Base-by-base conservation (phyloP, 805 yeast species). In the Wickerhamomyces bisporus region DNA sequence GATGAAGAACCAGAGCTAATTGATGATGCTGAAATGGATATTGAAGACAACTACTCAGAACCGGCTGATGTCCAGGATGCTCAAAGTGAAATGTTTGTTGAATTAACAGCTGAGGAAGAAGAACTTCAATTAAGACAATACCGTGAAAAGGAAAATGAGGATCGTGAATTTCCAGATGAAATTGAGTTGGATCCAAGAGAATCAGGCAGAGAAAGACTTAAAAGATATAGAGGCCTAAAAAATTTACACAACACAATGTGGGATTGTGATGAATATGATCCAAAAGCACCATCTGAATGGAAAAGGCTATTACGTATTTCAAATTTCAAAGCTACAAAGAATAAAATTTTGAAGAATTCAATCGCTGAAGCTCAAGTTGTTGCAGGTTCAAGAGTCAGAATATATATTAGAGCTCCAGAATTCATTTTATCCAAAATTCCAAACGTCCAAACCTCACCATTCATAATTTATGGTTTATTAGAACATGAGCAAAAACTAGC, bases 141-240 rank as follows among this genome's bases (percentile, higher is more conserved):
- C 64, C 76, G 93, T 49, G 70, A 69, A 28, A 61, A 76, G 44
- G 96, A 79, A 48, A 74, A 75, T 42, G 97, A 89, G 39, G 97
- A 87, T 57, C 71, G 77, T 26, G 96, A 89, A 52, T 93, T 88
- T 69, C 98, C 98, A 0, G 99, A 93, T 62, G 98, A 93, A 64
- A 64, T 91, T 39, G 98, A 93, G 59, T 65, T 93, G 30, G 73
- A 71, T 32, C 97, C 97, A 23, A 57, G 61, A 6, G 89, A 75
- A 47, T 72, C 83, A 5, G 98, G 86, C 9, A 74, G 73, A 50
- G 87, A 88, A 45, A 73, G 86, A 46, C 69, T 93, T 40, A 62
- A 70, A 23, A 75, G 88, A 44, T 91, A 87, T 62, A 75, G 97
- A 60, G 98, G 98, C 42, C 73, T 89, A 47, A 86, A 86, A 60